Evolutionary conservation across 2,329 filamentous ascomycete genomes (phyloP).

Genomic region (Colletotrichum sp.): DNA sequence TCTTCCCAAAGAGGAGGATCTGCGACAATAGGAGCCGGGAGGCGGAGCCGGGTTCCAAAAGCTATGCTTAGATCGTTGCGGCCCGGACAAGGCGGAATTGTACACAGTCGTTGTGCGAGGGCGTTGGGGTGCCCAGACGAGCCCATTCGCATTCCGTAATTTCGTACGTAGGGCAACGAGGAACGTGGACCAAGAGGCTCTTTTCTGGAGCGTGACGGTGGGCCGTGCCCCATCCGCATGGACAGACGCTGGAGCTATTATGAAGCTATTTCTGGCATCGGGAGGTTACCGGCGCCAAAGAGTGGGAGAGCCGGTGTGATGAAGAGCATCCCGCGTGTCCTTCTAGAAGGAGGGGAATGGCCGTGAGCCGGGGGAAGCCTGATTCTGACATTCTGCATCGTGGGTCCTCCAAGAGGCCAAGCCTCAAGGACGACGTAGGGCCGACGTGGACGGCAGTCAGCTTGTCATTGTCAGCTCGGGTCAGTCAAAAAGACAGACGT

Average conservation of each 20-base stretch:
- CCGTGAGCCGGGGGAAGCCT: neutral
- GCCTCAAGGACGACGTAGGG: neutral
- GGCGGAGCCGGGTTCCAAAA: slow-evolving; percentile 7
- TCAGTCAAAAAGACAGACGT: neutral
- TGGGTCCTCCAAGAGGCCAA: neutral
- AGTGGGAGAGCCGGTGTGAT: neutral
- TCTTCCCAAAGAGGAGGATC: slow-evolving; percentile 12
- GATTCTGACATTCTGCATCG: neutral
- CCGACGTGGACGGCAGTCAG: neutral
- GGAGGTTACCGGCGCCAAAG: slow-evolving; percentile 1
- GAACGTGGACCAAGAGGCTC: slow-evolving; percentile 7
- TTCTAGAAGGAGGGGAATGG: slow-evolving; percentile 10
- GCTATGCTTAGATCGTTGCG: neutral
- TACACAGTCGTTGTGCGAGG: neutral
- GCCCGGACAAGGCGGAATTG: neutral
- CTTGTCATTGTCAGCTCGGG: neutral
- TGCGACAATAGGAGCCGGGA: slow-evolving; percentile 12
- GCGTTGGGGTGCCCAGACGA: neutral
- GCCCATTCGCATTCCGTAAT: slow-evolving; percentile 1
- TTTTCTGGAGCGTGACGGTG: neutral
- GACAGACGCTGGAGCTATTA: neutral
- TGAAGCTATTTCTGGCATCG: slow-evolving; percentile 18
- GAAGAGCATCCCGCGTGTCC: neutral
- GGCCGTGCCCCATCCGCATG: neutral
- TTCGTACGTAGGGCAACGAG: slow-evolving; percentile 7